Base-by-base conservation (phyloP, 192 early-diverging fungal genomes). In the Rhizoclosmatium globosum region DNA sequence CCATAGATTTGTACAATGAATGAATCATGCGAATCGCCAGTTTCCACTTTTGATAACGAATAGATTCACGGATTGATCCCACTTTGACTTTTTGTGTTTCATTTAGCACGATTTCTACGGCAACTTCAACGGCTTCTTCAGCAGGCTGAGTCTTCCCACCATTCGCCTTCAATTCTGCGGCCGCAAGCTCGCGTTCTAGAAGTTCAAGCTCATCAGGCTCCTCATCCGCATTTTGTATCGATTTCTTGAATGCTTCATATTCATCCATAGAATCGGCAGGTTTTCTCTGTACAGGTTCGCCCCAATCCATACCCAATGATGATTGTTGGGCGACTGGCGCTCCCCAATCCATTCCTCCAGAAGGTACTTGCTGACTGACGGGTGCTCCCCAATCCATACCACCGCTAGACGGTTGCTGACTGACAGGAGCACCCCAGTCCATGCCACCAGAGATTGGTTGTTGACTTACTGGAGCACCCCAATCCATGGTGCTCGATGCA, bases 1-100 rank as follows among this genome's bases (percentile, higher is more conserved):
- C 78, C 4, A 82, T 74, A 2, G 84, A 85, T 60, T 89, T 79
- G 72, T 86, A 81, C 6, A 86, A 68, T 47, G 85, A 86, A 79
- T 93, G 90, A 42, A 92, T 71, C 68, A 92, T 82, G 23, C 89
- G 82, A 72, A 90, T 91, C 2, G 84, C 86, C 64, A 93, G 67
- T n/a, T 87, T 81, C 80, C 87, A 87, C 72, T 93, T 91, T 80
- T 91, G 83, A 69, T 83, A 70, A 61, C 41, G 82, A 60, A 76
- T 71, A 23, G 47, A 39, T 3, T 64, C 59, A 41, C 77, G 68
- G 43, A 79, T 62, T 39, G 64, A 71, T n/a, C 41, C 74, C 4
- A 74, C 17, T 6, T 19, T 2, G 38, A 3, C 38, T 47, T 50
- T 65, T 47, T 76, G 74, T 15, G 23, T 17, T 1, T 47, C 50